phyloP scores from a whole-genome alignment of 345 rosid species.

The Geranium rotundifolium region DNA sequence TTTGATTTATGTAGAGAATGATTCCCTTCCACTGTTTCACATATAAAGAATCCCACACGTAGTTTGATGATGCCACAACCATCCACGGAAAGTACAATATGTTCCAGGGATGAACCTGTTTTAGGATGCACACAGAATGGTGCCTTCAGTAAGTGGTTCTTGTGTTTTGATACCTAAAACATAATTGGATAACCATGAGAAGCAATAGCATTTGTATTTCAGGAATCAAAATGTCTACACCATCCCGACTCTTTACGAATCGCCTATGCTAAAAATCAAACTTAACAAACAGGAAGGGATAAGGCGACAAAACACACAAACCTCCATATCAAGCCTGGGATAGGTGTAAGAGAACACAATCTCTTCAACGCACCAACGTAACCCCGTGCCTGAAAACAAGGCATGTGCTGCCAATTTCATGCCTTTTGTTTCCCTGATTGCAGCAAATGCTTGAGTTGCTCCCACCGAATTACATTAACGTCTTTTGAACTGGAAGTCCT shows the following conservation, averaged over 20 bases:
- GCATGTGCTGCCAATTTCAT: background rate
- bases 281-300: background rate
- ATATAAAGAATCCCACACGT: too few relatives aligned
- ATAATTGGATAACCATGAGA: background rate
- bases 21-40: too few relatives aligned
- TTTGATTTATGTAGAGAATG: too few relatives aligned
- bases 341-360: conserved; percentile 70
- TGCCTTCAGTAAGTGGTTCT: conserved; percentile 95
- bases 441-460: conserved; percentile 56
- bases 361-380: conserved; percentile 74
- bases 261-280: background rate
- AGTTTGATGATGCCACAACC: too few relatives aligned
- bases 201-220: background rate
- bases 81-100: too few relatives aligned
- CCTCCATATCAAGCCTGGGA: conserved; percentile 98
- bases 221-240: background rate
- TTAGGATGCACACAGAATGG: conserved; percentile 93
- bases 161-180: conserved; percentile 76
- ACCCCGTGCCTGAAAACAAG: conserved; percentile 42
- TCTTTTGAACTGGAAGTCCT: conserved; percentile 48
- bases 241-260: too few relatives aligned
- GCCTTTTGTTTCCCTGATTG: conserved; percentile 75
- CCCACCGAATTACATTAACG: conserved; percentile 61
- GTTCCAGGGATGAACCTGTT: conserved; percentile 39
- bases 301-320: conserved; percentile 11